phyloP scores from a whole-genome alignment of 2,329 filamentous ascomycete genomes.

The Diaporthe sp. region DNA sequence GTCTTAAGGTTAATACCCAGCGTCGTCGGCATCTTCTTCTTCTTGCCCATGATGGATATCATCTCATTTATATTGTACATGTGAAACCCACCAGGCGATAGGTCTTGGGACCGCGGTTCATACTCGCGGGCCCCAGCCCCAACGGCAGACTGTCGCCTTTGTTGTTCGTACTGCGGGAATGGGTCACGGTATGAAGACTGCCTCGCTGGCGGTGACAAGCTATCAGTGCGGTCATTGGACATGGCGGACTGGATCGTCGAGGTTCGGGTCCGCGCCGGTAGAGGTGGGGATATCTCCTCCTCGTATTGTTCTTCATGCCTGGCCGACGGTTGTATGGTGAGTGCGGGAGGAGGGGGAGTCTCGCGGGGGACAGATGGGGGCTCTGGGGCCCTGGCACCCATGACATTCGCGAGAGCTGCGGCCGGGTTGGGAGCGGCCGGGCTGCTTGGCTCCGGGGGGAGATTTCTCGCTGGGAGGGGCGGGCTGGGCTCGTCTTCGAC shows the following conservation, averaged over 20 bases:
- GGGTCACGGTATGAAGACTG: constrained; percentile 44
- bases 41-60: constrained; percentile 96
- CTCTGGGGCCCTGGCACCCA: constrained; percentile 61
- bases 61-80: constrained; percentile 98
- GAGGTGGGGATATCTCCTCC: constrained; percentile 72
- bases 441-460: constrained; percentile 49
- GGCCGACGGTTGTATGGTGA: constrained; percentile 67
- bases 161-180: constrained; percentile 49
- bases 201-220: constrained; percentile 51
- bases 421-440: constrained; percentile 62
- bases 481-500: constrained; percentile 56
- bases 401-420: constrained; percentile 68
- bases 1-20: constrained; percentile 93
- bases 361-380: constrained; percentile 64
- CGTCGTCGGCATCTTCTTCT: constrained; percentile 98
- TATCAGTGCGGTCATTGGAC: constrained; percentile 47
- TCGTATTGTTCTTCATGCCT: constrained; percentile 70
- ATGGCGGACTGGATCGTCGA: constrained; percentile 57
- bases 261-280: constrained; percentile 75
- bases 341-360: constrained; percentile 52
- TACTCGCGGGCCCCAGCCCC: constrained; percentile 45
- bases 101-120: constrained; percentile 48
- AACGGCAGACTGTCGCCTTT: constrained; percentile 41
- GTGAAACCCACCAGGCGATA: constrained; percentile 86
- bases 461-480: constrained; percentile 55